These are phyloP conservation scores for Protomyces pachydermus DNA, from an alignment of 1,139 yeast species.

Conservation along the genomic window DNA sequence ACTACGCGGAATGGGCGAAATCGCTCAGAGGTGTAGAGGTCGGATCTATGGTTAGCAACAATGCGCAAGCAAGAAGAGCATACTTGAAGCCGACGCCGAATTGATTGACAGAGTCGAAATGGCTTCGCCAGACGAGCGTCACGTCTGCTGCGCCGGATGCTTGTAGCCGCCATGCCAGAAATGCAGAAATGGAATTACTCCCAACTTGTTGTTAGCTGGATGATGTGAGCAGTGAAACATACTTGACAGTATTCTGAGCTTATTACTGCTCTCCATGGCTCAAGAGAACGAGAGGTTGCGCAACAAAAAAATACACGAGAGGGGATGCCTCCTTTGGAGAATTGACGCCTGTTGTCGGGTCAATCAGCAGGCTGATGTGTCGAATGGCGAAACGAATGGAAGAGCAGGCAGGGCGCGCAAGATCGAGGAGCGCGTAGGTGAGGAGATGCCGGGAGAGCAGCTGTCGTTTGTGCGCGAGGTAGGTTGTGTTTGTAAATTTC, in stretches of 20 bases:
- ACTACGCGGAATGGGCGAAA: slow-evolving; percentile 32
- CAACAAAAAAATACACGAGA: too few relatives aligned
- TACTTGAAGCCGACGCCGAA: slow-evolving; percentile 32
- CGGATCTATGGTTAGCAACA: slow-evolving; percentile 26
- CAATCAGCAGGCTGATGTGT: too few relatives aligned
- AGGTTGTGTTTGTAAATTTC: too few relatives aligned
- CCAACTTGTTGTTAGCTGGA: slow-evolving; percentile 30
- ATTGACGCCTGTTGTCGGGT: too few relatives aligned
- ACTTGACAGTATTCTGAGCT: slow-evolving; percentile 28
- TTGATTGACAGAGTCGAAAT: slow-evolving; percentile 32
- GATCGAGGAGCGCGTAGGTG: too few relatives aligned
- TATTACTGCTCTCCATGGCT: slow-evolving; percentile 7
- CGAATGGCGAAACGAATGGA: too few relatives aligned
- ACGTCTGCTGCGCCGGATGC: slow-evolving; percentile 33
- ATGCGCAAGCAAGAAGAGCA: neutral
- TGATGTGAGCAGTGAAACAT: neutral
- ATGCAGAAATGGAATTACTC: slow-evolving; percentile 34
- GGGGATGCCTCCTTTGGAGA: too few relatives aligned
- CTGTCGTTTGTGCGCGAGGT: too few relatives aligned
- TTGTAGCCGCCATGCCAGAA: slow-evolving; percentile 34
- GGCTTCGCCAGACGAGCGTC: slow-evolving; percentile 34
- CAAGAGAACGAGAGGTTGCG: neutral
- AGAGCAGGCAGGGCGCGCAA: too few relatives aligned
- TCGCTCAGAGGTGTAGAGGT: slow-evolving; percentile 31
- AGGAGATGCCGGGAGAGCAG: too few relatives aligned